Conservation (phyloP, 345 rosid genomes). For the Lagerstroemia speciosa region DNA sequence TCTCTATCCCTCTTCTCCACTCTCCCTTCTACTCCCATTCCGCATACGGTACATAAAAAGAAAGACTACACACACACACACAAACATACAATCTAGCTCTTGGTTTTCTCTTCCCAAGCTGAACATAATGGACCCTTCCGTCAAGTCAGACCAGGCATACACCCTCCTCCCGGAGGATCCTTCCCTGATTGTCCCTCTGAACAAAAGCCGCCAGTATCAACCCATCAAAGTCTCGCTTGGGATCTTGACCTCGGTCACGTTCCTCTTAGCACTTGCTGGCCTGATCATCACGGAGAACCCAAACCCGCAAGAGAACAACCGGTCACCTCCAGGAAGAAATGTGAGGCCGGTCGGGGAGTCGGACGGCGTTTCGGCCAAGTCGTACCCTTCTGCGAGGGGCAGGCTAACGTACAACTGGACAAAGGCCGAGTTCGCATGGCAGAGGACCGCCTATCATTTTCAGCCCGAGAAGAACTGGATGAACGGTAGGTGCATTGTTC, state of each 20-base stretch:
- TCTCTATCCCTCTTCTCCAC: not conserved
- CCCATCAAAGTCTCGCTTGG: conserved; percentile 24
- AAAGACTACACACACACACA: not conserved
- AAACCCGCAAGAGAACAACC: not conserved
- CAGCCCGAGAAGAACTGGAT: conserved; percentile 89
- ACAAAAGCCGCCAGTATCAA: conserved; percentile 11
- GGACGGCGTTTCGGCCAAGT: conserved; percentile 62
- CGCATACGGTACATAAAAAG: not conserved
- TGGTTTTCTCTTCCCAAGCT: not conserved
- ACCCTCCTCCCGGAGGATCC: conserved; percentile 33
- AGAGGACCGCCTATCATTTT: conserved; percentile 78
- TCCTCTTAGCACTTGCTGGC: conserved; percentile 31
- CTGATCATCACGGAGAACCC: conserved; percentile 36
- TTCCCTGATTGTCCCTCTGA: conserved; percentile 9
- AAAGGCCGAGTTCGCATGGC: conserved; percentile 79
- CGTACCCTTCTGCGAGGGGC: conserved; percentile 28
- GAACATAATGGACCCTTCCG: not conserved
- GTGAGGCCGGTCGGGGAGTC: conserved; percentile 35
- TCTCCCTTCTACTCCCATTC: not conserved
- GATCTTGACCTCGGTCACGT: conserved; percentile 23
- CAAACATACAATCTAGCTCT: not conserved
- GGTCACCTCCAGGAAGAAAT: not conserved
- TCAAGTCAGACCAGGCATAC: conserved; percentile 9
- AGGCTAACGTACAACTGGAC: conserved; percentile 53
- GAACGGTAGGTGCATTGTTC: conserved; percentile 57